Conservation (phyloP, 345 rosid species). For the Eucalyptus grandis region DNA sequence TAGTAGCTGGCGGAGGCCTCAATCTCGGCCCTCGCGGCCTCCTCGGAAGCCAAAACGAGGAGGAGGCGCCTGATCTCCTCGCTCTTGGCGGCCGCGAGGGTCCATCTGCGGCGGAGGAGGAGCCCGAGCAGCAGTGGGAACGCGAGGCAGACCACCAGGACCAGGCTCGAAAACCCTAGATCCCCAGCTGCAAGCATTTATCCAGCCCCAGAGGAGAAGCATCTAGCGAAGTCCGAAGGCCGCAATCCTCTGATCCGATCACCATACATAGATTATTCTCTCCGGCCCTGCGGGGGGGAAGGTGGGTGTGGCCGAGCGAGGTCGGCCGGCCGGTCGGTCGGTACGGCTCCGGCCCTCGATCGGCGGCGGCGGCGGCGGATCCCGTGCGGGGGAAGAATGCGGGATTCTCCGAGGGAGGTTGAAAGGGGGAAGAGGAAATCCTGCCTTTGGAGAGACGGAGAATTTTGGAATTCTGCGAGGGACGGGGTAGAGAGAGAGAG, state of each 20-base stretch:
- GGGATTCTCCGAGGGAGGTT: not conserved
- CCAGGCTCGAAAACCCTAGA: conserved; percentile 85
- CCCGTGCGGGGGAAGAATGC: not conserved
- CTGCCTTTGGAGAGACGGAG: not conserved
- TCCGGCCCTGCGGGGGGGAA: not conserved
- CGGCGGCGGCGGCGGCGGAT: not conserved
- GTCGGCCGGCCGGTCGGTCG: not conserved
- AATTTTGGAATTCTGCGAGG: not conserved
- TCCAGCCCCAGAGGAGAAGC: conserved; percentile 20
- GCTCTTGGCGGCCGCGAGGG: conserved; percentile 34
- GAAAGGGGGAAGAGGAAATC: not conserved
- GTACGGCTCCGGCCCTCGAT: not conserved
- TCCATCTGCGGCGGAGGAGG: conserved; percentile 63
- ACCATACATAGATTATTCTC: conserved; percentile 1
- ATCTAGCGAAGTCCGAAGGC: not conserved
- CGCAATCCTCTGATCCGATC: not conserved
- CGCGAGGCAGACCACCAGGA: conserved; percentile 36
- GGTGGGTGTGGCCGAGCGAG: not conserved
- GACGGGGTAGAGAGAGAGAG: not conserved
- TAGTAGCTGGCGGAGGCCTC: not conserved
- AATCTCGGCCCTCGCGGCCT: conserved; percentile 73
- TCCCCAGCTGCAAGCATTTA: conserved; percentile 83
- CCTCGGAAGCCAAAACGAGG: conserved; percentile 72
- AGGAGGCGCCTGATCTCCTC: conserved; percentile 80
- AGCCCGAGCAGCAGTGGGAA: conserved; percentile 29